Evolutionary conservation across 225 moss, liverwort and hornwort genomes (phyloP).

Genomic region (Physcomitrium patens): DNA sequence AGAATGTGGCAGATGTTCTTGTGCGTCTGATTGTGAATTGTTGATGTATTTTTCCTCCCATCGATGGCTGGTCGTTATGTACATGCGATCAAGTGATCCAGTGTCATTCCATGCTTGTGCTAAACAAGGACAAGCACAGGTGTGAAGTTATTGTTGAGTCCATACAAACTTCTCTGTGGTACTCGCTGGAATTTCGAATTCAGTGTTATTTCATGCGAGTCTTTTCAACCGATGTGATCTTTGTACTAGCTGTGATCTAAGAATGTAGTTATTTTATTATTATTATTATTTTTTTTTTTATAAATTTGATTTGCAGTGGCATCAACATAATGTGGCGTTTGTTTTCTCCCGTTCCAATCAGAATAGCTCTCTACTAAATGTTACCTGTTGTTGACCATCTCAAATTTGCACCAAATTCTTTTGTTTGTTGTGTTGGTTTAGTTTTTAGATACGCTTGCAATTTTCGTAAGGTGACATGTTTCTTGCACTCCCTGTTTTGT

Average conservation of each 20-base stretch:
- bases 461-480: background rate
- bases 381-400: background rate
- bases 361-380: conserved; percentile 1
- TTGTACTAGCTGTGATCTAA: background rate
- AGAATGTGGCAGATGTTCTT: background rate
- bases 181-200: background rate
- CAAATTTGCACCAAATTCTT: background rate
- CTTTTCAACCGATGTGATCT: background rate
- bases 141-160: background rate
- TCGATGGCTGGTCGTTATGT: background rate
- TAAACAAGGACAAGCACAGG: background rate
- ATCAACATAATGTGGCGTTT: background rate
- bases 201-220: background rate
- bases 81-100: background rate
- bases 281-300: background rate
- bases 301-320: background rate
- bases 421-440: background rate
- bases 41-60: background rate
- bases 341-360: background rate
- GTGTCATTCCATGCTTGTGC: background rate
- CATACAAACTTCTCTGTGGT: background rate
- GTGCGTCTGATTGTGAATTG: background rate
- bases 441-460: background rate
- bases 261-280: background rate
- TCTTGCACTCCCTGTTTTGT: background rate